Base-by-base conservation (phyloP, 2,329 filamentous ascomycete species). In the Tolypocladium cylindrosporum region DNA sequence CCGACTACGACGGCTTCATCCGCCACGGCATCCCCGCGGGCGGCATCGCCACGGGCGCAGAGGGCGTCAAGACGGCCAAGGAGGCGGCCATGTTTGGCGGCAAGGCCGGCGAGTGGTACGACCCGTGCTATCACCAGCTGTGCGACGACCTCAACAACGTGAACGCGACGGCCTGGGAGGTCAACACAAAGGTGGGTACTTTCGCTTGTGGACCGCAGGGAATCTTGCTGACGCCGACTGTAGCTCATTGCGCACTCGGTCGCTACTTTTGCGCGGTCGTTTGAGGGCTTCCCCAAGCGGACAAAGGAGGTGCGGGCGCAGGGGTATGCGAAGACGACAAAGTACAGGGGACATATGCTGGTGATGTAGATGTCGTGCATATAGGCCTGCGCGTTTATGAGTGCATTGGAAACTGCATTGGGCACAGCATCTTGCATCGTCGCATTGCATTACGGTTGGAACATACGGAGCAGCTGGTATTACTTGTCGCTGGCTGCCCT, bases 1-100 rank as follows among this genome's bases (percentile, higher is more conserved):
- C 86, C 61, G 90, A 94, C 71, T 93, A 93, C 65, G 87, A 86
- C 55, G 86, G 84, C 1, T 92, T 93, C 75, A 87, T 91, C 65
- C 79, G 83, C 41, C 79, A 82, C 58, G 86, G 86, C 3, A 90
- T 92, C 48, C 87, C 89, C 0, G 83, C 83, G 1, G 88, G 89
- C 31, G 89, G 89, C 37, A 83, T 92, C 60, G 88, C 88, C 57
- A 91, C 89, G 2, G 89, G 89, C 43, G 89, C 89, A 1, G 89
- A 92, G 71, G 87, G 82, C 14, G 70, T 89, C 73, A 92, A 91
- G 81, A 90, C 87, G 0, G 73, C 79, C 55, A 78, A 84, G 40
- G 86, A 92, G 68, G 81, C 73, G 2, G 75, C 74, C 45, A 72
- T 84, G 72, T 93, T 91, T 68, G 89, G 89, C n/a, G 89, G 89